These are phyloP conservation scores for Petunia axillaris DNA, from an alignment of 257 asterid genomes.

Conservation along the genomic window DNA sequence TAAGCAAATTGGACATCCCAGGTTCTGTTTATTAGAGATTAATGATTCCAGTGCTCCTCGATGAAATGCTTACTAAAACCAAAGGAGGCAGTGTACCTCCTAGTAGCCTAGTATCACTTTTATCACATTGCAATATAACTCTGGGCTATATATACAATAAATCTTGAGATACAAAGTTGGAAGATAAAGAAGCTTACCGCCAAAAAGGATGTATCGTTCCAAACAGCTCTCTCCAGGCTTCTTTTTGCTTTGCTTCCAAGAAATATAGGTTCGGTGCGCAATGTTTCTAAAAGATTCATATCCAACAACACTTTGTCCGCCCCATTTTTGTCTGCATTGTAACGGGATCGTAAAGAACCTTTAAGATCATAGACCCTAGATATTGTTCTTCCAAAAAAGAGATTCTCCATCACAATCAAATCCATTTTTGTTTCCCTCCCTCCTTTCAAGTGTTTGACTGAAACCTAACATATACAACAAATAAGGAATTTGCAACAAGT, in stretches of 20 bases:
- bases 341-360: slow-evolving; percentile 82
- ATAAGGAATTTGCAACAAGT: background rate
- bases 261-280: slow-evolving; percentile 79
- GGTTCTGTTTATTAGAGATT: background rate
- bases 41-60: background rate
- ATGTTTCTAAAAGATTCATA: slow-evolving; percentile 78
- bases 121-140: background rate
- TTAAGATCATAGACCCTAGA: slow-evolving; percentile 84
- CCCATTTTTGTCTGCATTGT: slow-evolving; percentile 67
- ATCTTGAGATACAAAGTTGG: background rate
- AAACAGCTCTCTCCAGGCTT: slow-evolving; percentile 86
- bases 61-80: slow-evolving; percentile 3
- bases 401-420: slow-evolving; percentile 98
- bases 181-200: slow-evolving; percentile 58
- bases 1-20: background rate
- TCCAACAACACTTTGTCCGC: slow-evolving; percentile 79
- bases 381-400: slow-evolving; percentile 71
- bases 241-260: slow-evolving; percentile 90
- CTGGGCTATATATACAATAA: background rate
- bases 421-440: slow-evolving; percentile 93
- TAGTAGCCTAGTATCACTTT: background rate
- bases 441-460: slow-evolving; percentile 61
- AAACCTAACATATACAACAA: slow-evolving; percentile 49
- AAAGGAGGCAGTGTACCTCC: background rate
- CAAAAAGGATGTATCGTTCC: slow-evolving; percentile 93